Percentiles rank a stretch among this genome's conserved stretches.
Conservation (phyloP, 1,284 basidiomycete species). For the Austropuccinia psidii region DNA sequence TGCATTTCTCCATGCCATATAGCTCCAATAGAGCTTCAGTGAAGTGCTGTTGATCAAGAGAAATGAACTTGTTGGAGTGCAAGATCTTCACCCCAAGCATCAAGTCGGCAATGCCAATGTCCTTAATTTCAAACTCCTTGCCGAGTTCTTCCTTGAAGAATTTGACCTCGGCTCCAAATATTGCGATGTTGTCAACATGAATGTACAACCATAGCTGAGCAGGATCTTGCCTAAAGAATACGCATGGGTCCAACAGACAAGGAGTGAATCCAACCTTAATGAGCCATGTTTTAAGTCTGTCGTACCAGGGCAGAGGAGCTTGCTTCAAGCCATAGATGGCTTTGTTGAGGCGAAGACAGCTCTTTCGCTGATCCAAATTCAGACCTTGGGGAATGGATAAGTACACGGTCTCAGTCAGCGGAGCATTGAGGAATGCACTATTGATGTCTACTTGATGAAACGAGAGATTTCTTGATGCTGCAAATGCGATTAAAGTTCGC, state of each 20-base stretch:
- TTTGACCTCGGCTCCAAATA: not conserved
- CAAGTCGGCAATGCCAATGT: not conserved
- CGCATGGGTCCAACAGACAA: conserved; percentile 1
- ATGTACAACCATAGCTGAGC: not conserved
- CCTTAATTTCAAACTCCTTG: not conserved
- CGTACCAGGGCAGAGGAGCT: conserved; percentile 9
- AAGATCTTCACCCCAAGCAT: conserved; percentile 9
- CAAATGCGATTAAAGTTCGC: not conserved
- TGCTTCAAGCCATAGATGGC: conserved; percentile 34
- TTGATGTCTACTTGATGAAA: not conserved
- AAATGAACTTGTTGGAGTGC: too few species aligned
- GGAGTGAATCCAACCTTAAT: conserved; percentile 4
- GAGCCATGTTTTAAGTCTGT: not conserved
- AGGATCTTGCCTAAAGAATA: too few species aligned
- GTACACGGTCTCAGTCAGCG: not conserved
- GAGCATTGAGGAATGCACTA: not conserved
- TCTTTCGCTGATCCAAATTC: not conserved
- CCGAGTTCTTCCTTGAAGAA: not conserved
- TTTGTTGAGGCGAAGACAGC: not conserved
- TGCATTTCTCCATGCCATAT: not conserved
- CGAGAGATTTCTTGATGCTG: not conserved
- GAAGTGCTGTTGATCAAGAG: too few species aligned
- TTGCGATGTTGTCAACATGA: not conserved
- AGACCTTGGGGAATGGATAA: not conserved
- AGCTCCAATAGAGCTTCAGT: too few species aligned